phyloP scores from a whole-genome alignment of 2,329 filamentous ascomycete genomes.

The Exophiala alcalophila region DNA sequence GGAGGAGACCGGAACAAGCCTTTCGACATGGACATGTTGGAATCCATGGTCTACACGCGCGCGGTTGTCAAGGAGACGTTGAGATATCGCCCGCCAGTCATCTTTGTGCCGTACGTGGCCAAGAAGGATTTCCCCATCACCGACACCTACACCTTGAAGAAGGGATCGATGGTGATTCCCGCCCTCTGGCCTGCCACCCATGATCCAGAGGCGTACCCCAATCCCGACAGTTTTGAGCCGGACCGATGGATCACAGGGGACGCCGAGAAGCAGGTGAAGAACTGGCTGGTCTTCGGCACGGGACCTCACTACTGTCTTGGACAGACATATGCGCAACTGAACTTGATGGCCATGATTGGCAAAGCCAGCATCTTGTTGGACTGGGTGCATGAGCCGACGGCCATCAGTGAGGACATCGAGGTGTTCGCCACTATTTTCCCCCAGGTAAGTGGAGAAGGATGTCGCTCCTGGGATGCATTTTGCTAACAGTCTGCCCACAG shows the following conservation, averaged over 20 bases:
- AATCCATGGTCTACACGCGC: slow-evolving; percentile 83
- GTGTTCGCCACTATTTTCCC: slow-evolving; percentile 99
- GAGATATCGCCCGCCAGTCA: slow-evolving; percentile 89
- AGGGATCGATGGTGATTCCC: slow-evolving; percentile 92
- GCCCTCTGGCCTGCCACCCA: slow-evolving; percentile 87
- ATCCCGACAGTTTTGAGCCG: slow-evolving; percentile 84
- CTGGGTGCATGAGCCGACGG: slow-evolving; percentile 85
- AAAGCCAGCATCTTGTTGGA: slow-evolving; percentile 84
- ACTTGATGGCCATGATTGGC: slow-evolving; percentile 83
- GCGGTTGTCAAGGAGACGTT: slow-evolving; percentile 88
- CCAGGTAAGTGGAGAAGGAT: slow-evolving; percentile 60
- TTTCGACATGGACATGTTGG: slow-evolving; percentile 79
- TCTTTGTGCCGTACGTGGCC: slow-evolving; percentile 92
- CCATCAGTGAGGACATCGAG: slow-evolving; percentile 87
- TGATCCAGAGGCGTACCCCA: slow-evolving; percentile 86
- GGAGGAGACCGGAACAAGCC: slow-evolving; percentile 69
- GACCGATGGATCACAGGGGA: slow-evolving; percentile 88
- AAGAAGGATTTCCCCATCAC: slow-evolving; percentile 96
- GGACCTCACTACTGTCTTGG: slow-evolving; percentile 96
- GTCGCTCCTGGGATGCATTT: not conserved
- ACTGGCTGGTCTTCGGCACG: slow-evolving; percentile 93
- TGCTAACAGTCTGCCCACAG: slow-evolving; percentile 45
- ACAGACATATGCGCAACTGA: slow-evolving; percentile 85
- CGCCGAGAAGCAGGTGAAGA: slow-evolving; percentile 89
- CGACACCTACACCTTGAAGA: slow-evolving; percentile 83